Conservation (phyloP, 2,329 filamentous ascomycete genomes). For the Leptographium flavum region DNA sequence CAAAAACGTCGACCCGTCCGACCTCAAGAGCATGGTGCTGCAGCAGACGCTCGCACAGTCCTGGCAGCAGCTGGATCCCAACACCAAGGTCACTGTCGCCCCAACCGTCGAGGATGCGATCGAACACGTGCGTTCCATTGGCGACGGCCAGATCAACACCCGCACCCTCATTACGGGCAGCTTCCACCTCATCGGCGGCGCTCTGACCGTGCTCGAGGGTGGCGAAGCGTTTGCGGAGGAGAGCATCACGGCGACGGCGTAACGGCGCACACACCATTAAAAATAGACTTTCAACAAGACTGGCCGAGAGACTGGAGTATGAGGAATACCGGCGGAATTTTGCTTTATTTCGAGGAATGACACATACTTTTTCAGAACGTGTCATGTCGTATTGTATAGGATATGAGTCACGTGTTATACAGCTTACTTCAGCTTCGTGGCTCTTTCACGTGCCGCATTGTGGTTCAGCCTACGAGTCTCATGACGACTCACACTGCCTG, state of each 20-base stretch:
- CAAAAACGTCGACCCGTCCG: constrained; percentile 33
- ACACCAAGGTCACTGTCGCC: constrained; percentile 27
- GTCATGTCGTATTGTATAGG: too few species aligned
- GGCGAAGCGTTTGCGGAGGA: constrained; percentile 2
- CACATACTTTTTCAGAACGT: too few species aligned
- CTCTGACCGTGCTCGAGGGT: constrained; percentile 15
- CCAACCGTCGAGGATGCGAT: constrained; percentile 43
- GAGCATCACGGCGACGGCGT: neutral
- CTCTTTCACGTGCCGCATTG: too few species aligned
- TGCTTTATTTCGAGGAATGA: too few species aligned
- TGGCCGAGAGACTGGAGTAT: neutral
- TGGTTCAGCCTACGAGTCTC: too few species aligned
- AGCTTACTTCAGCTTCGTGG: too few species aligned
- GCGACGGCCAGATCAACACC: neutral
- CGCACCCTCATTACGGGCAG: constrained; percentile 31
- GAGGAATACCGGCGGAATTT: too few species aligned
- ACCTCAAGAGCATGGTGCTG: constrained; percentile 33
- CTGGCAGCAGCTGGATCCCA: constrained; percentile 32
- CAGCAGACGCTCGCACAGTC: constrained; percentile 36
- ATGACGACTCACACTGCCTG: too few species aligned
- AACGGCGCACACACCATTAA: neutral
- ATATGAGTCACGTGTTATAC: too few species aligned
- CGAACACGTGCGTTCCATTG: constrained; percentile 15
- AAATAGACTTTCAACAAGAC: too few species aligned
- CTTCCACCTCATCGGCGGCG: constrained; percentile 30